Evolutionary conservation across 805 yeast genomes (phyloP).

Genomic region (Zygotorulaspora florentina): DNA sequence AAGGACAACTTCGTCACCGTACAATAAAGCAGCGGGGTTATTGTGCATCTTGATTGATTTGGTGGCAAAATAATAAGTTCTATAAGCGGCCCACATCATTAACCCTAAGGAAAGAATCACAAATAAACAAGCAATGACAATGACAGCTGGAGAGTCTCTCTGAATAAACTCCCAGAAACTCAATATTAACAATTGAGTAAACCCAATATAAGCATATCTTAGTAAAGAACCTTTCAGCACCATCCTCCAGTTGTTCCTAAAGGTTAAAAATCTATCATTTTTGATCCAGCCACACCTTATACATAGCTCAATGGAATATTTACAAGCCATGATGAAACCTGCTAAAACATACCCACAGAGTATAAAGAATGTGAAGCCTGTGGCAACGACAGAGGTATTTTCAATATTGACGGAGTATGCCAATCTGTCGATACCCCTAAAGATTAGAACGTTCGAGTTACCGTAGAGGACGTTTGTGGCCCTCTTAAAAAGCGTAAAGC

Average conservation of each 20-base stretch:
- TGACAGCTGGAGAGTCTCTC: slow-evolving; percentile 82
- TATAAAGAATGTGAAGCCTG: slow-evolving; percentile 84
- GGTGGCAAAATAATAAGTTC: slow-evolving; percentile 60
- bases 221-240: slow-evolving; percentile 75
- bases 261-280: slow-evolving; percentile 44
- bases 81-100: slow-evolving; percentile 60
- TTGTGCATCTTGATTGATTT: slow-evolving; percentile 55
- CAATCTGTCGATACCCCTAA: slow-evolving; percentile 83
- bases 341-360: slow-evolving; percentile 70
- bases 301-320: slow-evolving; percentile 46
- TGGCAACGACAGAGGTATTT: slow-evolving; percentile 74
- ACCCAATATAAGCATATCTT: slow-evolving; percentile 78
- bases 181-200: slow-evolving; percentile 72
- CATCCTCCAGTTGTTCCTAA: slow-evolving; percentile 51
- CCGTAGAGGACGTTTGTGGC: slow-evolving; percentile 42
- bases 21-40: slow-evolving; percentile 83
- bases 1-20: slow-evolving; percentile 69
- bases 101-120: slow-evolving; percentile 57
- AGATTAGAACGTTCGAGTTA: slow-evolving; percentile 56
- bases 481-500: slow-evolving; percentile 35
- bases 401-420: slow-evolving; percentile 77
- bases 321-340: slow-evolving; percentile 52
- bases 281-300: slow-evolving; percentile 48
- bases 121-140: slow-evolving; percentile 73
- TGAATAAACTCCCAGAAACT: slow-evolving; percentile 84